Base-by-base conservation (phyloP, 2,329 filamentous ascomycete genomes). In the Graphilbum fragrans region DNA sequence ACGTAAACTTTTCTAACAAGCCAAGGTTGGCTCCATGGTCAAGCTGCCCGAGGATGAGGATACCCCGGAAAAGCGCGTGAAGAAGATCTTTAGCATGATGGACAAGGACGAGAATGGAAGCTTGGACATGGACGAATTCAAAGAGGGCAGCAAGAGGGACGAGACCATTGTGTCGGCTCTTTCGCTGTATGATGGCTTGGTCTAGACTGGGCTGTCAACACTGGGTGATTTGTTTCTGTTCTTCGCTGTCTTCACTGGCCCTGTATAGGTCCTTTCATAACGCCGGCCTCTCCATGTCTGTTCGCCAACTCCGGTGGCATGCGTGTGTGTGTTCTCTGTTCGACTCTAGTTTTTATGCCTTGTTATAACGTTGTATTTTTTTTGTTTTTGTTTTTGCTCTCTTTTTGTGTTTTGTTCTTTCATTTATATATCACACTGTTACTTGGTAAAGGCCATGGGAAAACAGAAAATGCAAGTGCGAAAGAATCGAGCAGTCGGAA, bases 51-150 rank as follows among this genome's bases (percentile, higher is more conserved):
- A 95, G 63, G 92, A 98, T 65, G 92, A 98, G 69, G 90, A 98
- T 65, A 98, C 92, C 43, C 92, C 92, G 17, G 90, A 96, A 72
- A 98, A 98, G 71, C 82, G 92, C 49, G 92, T 98, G 48, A 80
- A 74, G 64, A 98, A 98, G 72, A 96, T 98, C 62, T 98, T 98
- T 72, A 75, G 82, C 56, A 96, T 96, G 92, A 98, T 98, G 92
- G 92, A 98, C 71, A 98, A 98, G 74, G 92, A 98, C 61, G 90
- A 96, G 68, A 96, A 96, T 59, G 92, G 90, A 53, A 93, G 85
- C 57, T 67, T 98, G 54, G 90, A 96, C 60, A 90, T 95, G 74
- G 82, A 88, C 47, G 92, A 98, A 62, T 98, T 98, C 72, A 96
- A 96, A 67, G 92, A 98, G 66, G 92, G 92, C 52, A 94, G 87